These are phyloP conservation scores for Phytophthora chlamydospora DNA, from an alignment of 352 stramenopile genomes.

Conservation along the genomic window DNA sequence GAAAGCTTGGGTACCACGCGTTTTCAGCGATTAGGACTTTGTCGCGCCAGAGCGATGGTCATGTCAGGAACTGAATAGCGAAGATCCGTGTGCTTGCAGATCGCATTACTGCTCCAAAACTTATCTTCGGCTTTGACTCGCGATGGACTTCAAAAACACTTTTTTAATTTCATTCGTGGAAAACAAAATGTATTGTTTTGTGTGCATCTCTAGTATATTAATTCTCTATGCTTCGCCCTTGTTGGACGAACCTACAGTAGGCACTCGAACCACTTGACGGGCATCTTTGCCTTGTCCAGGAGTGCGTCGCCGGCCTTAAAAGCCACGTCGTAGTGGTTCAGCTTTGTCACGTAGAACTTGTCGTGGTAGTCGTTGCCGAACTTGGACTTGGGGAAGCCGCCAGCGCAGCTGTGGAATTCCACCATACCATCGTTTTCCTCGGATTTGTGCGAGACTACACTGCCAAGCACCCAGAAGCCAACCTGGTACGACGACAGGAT, in stretches of 20 bases:
- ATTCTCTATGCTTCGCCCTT: neutral
- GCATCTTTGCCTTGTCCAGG: slow-evolving; percentile 39
- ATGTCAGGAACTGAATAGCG: too few species aligned
- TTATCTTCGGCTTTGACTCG: too few species aligned
- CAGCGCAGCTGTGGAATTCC: slow-evolving; percentile 39
- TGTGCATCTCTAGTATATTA: neutral
- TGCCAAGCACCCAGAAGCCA: slow-evolving; percentile 29
- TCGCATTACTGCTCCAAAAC: too few species aligned
- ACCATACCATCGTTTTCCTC: slow-evolving; percentile 37
- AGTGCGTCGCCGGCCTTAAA: slow-evolving; percentile 47
- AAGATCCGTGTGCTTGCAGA: too few species aligned
- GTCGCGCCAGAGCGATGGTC: too few species aligned
- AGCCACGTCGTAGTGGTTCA: slow-evolving; percentile 42
- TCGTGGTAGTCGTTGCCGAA: slow-evolving; percentile 37
- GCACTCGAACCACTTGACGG: slow-evolving; percentile 55
- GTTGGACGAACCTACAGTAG: slow-evolving; percentile 22
- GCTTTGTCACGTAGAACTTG: slow-evolving; percentile 39
- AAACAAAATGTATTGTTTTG: too few species aligned
- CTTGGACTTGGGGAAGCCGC: slow-evolving; percentile 26
- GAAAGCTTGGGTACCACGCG: too few species aligned
- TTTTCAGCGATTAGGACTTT: too few species aligned
- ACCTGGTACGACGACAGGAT: slow-evolving; percentile 38
- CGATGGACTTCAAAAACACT: too few species aligned
- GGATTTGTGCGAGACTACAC: slow-evolving; percentile 38
- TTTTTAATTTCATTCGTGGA: too few species aligned